phyloP scores from a whole-genome alignment of 2,329 filamentous ascomycete species.

The Colletotrichum eleusines region DNA sequence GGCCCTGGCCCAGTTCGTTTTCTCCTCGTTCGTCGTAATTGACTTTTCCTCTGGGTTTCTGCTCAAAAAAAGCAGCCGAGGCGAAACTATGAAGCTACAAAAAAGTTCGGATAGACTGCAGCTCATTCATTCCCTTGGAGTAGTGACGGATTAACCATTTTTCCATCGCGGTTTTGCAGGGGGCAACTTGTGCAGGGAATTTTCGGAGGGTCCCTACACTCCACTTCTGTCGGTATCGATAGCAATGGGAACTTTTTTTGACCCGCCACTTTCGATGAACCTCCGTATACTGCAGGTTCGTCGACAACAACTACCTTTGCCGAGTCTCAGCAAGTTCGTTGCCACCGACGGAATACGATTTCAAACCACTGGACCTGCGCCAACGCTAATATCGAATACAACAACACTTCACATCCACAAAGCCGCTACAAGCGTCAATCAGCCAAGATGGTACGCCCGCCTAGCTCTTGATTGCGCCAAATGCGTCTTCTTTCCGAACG shows the following conservation, averaged over 20 bases:
- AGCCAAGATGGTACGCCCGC: slow-evolving; percentile 32
- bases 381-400: not conserved
- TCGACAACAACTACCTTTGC: not conserved
- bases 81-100: slow-evolving; percentile 20
- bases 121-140: not conserved
- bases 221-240: slow-evolving; percentile 26
- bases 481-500: not conserved
- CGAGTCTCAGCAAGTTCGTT: not conserved
- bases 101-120: slow-evolving; percentile 34
- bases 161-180: not conserved
- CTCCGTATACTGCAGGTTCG: not conserved
- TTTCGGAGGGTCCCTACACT: slow-evolving; percentile 15
- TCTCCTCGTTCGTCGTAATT: slow-evolving; percentile 13
- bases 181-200: not conserved
- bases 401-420: not conserved
- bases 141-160: slow-evolving; percentile 18
- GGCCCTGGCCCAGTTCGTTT: not conserved
- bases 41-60: slow-evolving; percentile 12
- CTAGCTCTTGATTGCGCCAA: not conserved
- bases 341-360: not conserved
- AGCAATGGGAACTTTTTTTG: slow-evolving; percentile 31
- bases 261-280: slow-evolving; percentile 36
- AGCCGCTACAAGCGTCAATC: slow-evolving; percentile 32
- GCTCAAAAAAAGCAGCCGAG: slow-evolving; percentile 4
- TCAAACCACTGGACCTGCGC: not conserved